Base-by-base conservation (phyloP, 139 green algal genomes). In the Tetradesmus obliquus region DNA sequence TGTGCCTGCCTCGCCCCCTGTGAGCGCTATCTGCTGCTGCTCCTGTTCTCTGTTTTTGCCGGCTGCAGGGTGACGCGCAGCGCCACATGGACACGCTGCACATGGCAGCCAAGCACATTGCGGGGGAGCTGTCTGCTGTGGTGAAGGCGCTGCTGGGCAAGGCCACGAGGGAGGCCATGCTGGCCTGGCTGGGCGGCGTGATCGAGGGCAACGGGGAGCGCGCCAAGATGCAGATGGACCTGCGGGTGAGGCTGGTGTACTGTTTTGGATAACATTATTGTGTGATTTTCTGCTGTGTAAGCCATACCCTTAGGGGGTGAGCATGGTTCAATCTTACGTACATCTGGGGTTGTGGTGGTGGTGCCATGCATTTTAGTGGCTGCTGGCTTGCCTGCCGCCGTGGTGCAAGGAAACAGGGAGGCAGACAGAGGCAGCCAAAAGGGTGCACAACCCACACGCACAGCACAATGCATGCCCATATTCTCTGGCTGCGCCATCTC, bases 151-250 rank as follows among this genome's bases (percentile, higher is more conserved):
- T 99, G 54, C 94, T 98, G 76, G 92, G 94, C 55, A 94, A 97
- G 91, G 93, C 93, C 90, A 97, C 95, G 15, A 94, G 97, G 17
- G 94, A 96, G 54, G 51, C 81, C 74, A 96, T 97, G 92, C 88
- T 99, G 32, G 22, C 79, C n/a, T 99, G 96, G 97, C 91, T 99
- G 69, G 96, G 92, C 0, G 82, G 20, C 0, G 95, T 92, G 2
- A 91, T 99, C 51, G 90, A 97, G 32, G 91, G 88, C 86, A 99
- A 99, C 94, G 74, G n/a, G 22, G 98, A 97, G 85, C 95, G 98
- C 15, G 81, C 58, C 55, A 99, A 99, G 94, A 98, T 99, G 96
- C 94, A 95, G 88, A 58, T 72, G 58, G 55, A 91, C 58, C 20
- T 85, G 22, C 9, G 32, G 45, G 84, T 89, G 84, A 3, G 54